Conservation (phyloP, 2,329 filamentous ascomycete species). For the Penicillium sp. region DNA sequence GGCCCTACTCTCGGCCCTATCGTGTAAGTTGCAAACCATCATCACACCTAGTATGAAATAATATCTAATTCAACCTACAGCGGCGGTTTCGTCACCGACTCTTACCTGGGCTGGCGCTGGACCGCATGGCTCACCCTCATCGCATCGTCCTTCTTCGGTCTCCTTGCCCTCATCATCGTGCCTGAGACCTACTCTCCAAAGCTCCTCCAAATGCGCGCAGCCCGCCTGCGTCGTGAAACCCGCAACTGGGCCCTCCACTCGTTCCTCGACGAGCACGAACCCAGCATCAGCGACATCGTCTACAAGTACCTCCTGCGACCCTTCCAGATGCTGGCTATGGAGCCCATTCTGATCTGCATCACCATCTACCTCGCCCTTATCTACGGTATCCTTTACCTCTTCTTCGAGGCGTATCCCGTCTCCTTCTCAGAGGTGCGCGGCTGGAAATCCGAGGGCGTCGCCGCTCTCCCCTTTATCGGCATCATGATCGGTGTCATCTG, state of each 20-base stretch:
- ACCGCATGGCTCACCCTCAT: slow-evolving; percentile 62
- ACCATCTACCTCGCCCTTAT: slow-evolving; percentile 50
- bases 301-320: slow-evolving; percentile 52
- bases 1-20: slow-evolving; percentile 57
- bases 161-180: slow-evolving; percentile 50
- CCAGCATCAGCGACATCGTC: slow-evolving; percentile 44
- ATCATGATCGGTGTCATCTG: slow-evolving; percentile 40
- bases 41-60: neutral
- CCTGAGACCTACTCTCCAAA: slow-evolving; percentile 57
- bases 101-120: slow-evolving; percentile 62
- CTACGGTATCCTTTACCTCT: slow-evolving; percentile 43
- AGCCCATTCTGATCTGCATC: slow-evolving; percentile 54
- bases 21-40: slow-evolving; percentile 30
- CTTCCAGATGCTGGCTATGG: slow-evolving; percentile 51
- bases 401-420: slow-evolving; percentile 48
- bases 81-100: slow-evolving; percentile 56
- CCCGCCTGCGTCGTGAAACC: slow-evolving; percentile 52
- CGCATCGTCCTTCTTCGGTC: slow-evolving; percentile 47
- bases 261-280: slow-evolving; percentile 47
- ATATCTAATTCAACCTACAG: slow-evolving; percentile 12
- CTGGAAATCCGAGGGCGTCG: slow-evolving; percentile 41
- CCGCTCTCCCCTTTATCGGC: slow-evolving; percentile 43
- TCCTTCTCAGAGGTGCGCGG: slow-evolving; percentile 44
- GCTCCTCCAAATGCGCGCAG: slow-evolving; percentile 55
- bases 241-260: slow-evolving; percentile 53